Conservation (phyloP, 768 basidiomycete genomes). For the Lactifluus pinguis region DNA sequence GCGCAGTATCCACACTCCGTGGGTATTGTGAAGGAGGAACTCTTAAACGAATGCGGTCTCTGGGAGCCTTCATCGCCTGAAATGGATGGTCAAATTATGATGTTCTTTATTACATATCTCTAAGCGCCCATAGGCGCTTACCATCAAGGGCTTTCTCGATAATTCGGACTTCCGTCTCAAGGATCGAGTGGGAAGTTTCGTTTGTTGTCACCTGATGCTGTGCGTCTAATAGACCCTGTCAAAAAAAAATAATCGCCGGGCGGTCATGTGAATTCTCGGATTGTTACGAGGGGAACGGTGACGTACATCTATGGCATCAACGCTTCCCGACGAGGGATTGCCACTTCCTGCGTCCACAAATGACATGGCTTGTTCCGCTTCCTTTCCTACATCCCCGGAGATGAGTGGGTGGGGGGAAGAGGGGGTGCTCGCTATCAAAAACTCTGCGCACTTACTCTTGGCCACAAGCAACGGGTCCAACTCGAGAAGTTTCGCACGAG, state of each 20-base stretch:
- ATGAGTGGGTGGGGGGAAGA: background rate
- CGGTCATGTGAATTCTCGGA: slow-evolving; percentile 11
- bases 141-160: slow-evolving; percentile 57
- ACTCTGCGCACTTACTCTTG: slow-evolving; percentile 42
- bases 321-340: slow-evolving; percentile 43
- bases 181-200: slow-evolving; percentile 43
- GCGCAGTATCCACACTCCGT: slow-evolving; percentile 73
- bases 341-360: slow-evolving; percentile 39
- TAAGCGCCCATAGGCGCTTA: slow-evolving; percentile 32
- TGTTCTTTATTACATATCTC: background rate
- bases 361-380: slow-evolving; percentile 42
- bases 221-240: slow-evolving; percentile 53
- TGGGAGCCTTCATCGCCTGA: slow-evolving; percentile 67
- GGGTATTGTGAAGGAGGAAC: slow-evolving; percentile 78
- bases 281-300: slow-evolving; percentile 18
- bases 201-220: slow-evolving; percentile 51
- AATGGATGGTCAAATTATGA: background rate
- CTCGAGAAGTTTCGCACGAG: slow-evolving; percentile 55
- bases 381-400: slow-evolving; percentile 35
- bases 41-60: slow-evolving; percentile 73
- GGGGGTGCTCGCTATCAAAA: slow-evolving; percentile 5
- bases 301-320: slow-evolving; percentile 52
- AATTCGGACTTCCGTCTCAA: slow-evolving; percentile 56
- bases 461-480: slow-evolving; percentile 44
- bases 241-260: background rate